phyloP scores from a whole-genome alignment of 2,329 filamentous ascomycete genomes.

The Coniosporium tulheliwenetii region DNA sequence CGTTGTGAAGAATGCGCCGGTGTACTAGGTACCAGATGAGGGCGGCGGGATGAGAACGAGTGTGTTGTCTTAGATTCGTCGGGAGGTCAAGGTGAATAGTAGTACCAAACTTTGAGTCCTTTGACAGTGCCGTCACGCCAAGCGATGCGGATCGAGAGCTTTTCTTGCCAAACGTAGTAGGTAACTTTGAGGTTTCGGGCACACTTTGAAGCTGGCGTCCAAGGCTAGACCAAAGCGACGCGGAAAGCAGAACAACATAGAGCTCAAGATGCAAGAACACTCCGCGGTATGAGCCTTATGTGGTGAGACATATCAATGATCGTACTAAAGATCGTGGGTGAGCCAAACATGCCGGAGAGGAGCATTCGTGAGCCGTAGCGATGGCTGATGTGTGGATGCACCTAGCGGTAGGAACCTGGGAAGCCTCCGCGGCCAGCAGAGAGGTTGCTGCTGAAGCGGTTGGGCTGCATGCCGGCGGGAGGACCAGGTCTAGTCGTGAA shows the following conservation, averaged over 20 bases:
- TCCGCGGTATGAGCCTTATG: neutral
- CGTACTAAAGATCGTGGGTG: neutral
- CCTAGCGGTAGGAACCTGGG: neutral
- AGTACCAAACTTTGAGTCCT: no score
- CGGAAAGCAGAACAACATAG: neutral
- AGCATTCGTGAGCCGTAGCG: no score
- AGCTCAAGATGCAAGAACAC: neutral
- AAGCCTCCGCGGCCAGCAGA: neutral
- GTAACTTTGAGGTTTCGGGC: neutral
- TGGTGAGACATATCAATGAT: neutral
- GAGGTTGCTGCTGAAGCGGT: constrained; percentile 13
- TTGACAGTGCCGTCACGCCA: no score
- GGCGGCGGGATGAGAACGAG: no score
- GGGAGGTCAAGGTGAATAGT: no score
- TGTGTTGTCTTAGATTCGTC: no score
- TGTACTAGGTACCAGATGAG: no score
- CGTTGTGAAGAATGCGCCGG: neutral
- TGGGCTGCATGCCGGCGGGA: constrained; percentile 42
- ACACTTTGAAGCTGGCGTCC: neutral
- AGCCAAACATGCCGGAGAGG: no score
- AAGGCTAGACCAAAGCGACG: neutral
- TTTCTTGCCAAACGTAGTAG: neutral
- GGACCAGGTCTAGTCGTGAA: constrained; percentile 79
- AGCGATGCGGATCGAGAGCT: no score
- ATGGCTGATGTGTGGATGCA: no score